Percentiles rank a stretch among this genome's conserved stretches.
These are phyloP conservation scores for Helminthosporium solani DNA, from an alignment of 2,329 filamentous ascomycete genomes.

Conservation along the genomic window DNA sequence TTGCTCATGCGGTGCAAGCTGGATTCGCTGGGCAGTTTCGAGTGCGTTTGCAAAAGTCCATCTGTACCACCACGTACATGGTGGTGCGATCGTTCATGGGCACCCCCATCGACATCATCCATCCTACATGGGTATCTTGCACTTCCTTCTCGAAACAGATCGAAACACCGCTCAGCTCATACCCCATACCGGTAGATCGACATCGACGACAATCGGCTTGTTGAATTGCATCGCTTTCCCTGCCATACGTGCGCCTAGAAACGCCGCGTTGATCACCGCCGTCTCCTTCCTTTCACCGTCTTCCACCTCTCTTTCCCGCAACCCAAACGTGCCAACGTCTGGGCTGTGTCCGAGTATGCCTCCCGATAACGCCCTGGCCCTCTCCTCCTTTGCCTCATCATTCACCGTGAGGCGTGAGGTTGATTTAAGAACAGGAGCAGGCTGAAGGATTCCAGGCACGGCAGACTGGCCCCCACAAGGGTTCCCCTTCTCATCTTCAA, in stretches of 20 bases:
- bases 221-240: conserved; percentile 63
- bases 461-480: conserved; percentile 22
- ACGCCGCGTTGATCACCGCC: conserved; percentile 76
- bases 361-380: conserved; percentile 13
- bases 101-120: too few relatives aligned
- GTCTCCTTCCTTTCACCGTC: conserved; percentile 61
- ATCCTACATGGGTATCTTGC: too few relatives aligned
- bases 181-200: conserved; percentile 66
- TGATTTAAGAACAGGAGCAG: conserved; percentile 24
- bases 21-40: too few relatives aligned
- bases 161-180: too few relatives aligned
- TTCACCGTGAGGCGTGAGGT: conserved; percentile 21
- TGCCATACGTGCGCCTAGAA: conserved; percentile 64
- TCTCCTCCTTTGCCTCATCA: conserved; percentile 21
- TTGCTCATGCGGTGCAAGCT: too few relatives aligned
- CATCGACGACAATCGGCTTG: conserved; percentile 80
- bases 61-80: conserved; percentile 13
- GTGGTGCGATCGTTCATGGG: too few relatives aligned
- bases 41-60: background rate
- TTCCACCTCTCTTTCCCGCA: conserved; percentile 21
- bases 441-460: conserved; percentile 17
- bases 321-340: conserved; percentile 19
- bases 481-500: background rate
- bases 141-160: too few relatives aligned
- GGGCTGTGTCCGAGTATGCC: conserved; percentile 16